Conservation (phyloP, 148 eudicot genomes). For the Polygonum aviculare region DNA sequence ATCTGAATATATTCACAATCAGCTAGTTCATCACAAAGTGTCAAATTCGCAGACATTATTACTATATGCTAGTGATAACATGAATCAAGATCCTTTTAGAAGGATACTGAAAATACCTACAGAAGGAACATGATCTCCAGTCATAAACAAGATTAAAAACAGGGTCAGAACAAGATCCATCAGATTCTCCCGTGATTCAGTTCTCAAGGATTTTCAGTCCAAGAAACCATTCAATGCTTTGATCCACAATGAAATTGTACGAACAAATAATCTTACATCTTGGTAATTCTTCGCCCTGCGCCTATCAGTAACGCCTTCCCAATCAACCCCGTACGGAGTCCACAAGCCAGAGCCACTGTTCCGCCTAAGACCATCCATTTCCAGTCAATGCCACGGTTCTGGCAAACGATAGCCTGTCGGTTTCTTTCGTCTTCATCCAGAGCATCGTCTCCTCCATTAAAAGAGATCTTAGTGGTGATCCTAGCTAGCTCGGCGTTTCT, state of each 20-base stretch:
- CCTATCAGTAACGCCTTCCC: constrained; percentile 74
- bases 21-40: too few species aligned
- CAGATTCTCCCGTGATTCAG: neutral
- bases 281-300: constrained; percentile 51
- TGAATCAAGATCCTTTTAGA: neutral
- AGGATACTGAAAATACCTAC: neutral
- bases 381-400: constrained; percentile 50
- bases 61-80: too few species aligned
- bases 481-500: constrained; percentile 66
- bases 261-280: constrained; percentile 16
- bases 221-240: neutral
- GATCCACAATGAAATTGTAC: neutral
- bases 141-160: neutral
- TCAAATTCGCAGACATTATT: too few species aligned
- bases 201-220: neutral
- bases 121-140: neutral
- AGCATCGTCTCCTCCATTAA: constrained; percentile 20
- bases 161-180: neutral
- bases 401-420: constrained; percentile 10
- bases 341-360: constrained; percentile 67
- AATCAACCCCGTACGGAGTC: constrained; percentile 63
- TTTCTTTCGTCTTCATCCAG: constrained; percentile 29
- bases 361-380: constrained; percentile 76
- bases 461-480: constrained; percentile 51
- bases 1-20: too few species aligned